Conservation (phyloP, 345 rosid species). For the Eucalyptus marginata region DNA sequence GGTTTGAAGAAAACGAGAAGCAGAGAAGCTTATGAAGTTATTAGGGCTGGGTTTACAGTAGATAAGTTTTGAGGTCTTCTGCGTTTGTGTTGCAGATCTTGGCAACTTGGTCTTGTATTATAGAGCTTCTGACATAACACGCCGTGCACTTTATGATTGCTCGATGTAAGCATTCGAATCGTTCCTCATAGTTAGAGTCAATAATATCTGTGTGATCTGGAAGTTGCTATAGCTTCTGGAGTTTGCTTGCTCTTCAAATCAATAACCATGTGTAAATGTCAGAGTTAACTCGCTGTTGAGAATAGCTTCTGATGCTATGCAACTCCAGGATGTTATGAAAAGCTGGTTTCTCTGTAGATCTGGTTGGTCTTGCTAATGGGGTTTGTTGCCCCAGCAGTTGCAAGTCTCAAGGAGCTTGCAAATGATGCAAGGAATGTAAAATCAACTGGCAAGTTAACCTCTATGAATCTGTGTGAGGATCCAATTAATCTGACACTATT, state of each 20-base stretch:
- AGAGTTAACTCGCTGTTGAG: neutral
- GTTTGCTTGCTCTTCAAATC: neutral
- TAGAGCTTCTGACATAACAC: neutral
- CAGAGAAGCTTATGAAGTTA: constrained; percentile 75
- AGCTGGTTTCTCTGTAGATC: neutral
- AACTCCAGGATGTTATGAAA: neutral
- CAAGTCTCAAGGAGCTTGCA: neutral
- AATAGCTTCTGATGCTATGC: neutral
- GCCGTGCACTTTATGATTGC: neutral
- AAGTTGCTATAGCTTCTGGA: neutral
- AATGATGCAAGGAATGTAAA: neutral
- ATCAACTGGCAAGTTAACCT: neutral
- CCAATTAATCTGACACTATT: neutral
- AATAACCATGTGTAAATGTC: neutral
- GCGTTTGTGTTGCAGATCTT: neutral
- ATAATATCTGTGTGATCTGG: neutral
- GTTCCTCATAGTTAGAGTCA: neutral
- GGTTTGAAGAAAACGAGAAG: constrained; percentile 78
- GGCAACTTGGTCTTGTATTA: neutral
- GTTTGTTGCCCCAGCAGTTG: neutral
- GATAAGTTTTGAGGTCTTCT: constrained; percentile 51
- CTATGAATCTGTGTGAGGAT: neutral
- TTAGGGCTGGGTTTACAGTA: constrained; percentile 50
- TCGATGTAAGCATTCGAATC: neutral
- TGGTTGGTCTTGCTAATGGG: neutral